Conservation (phyloP, 2,329 filamentous ascomycete genomes). For the Xylariaceae sp. region DNA sequence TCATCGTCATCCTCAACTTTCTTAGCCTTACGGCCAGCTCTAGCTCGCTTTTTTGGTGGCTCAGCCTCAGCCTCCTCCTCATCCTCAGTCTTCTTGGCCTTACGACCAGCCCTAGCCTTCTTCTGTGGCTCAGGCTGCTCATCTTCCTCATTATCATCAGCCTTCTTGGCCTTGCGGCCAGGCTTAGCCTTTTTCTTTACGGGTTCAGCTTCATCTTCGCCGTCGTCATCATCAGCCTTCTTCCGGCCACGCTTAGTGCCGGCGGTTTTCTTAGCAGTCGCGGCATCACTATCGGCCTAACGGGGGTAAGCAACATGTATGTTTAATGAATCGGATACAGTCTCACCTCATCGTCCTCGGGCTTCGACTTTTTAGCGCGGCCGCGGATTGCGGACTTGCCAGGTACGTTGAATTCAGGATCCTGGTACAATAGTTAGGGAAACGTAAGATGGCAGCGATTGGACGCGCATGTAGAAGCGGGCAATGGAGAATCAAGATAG, state of each 20-base stretch:
- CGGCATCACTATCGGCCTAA: constrained; percentile 26
- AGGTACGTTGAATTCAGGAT: constrained; percentile 67
- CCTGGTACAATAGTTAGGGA: constrained; percentile 44
- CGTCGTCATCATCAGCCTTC: constrained; percentile 25
- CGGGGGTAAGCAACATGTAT: constrained; percentile 8
- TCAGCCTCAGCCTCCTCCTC: constrained; percentile 25
- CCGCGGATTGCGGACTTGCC: constrained; percentile 62
- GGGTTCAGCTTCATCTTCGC: background rate
- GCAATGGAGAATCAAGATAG: background rate
- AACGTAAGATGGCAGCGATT: background rate
- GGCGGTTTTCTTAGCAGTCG: constrained; percentile 31
- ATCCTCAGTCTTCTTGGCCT: constrained; percentile 16
- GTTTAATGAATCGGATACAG: constrained; percentile 7
- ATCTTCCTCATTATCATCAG: background rate
- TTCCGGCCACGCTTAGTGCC: constrained; percentile 39
- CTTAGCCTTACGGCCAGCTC: background rate
- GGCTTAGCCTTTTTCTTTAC: background rate
- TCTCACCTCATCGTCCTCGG: constrained; percentile 35
- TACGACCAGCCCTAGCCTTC: constrained; percentile 33
- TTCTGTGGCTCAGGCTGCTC: constrained; percentile 33
- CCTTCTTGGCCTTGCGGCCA: too few relatives aligned
- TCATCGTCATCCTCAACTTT: constrained; percentile 29
- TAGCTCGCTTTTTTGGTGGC: constrained; percentile 17
- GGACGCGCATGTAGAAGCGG: background rate
- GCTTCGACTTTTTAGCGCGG: constrained; percentile 35